Evolutionary conservation across 441 rosid species (phyloP).

Genomic region (Adansonia gregorii): DNA sequence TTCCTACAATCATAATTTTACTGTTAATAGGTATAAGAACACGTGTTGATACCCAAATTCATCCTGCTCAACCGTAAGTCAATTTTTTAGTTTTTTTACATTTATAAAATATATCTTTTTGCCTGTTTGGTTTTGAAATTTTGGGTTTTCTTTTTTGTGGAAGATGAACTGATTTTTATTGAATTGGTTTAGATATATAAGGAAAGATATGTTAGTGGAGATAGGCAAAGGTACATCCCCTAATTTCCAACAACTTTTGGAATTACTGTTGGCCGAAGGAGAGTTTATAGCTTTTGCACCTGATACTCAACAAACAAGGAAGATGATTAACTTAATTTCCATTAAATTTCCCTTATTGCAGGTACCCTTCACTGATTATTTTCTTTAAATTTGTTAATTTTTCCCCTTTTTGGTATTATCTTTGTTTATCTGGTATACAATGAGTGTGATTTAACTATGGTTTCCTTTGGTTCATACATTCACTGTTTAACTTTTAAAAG

Average conservation of each 20-base stretch:
- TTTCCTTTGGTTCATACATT: background rate
- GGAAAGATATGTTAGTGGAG: slow-evolving; percentile 68
- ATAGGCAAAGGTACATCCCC: slow-evolving; percentile 90
- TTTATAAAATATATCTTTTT: too few relatives aligned
- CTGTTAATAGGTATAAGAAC: slow-evolving; percentile 79
- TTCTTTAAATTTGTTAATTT: background rate
- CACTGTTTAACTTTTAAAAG: background rate
- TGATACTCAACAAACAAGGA: slow-evolving; percentile 75
- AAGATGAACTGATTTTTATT: slow-evolving; percentile 12
- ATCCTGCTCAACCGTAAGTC: slow-evolving; percentile 82
- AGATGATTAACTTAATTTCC: slow-evolving; percentile 79
- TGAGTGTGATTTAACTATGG: background rate
- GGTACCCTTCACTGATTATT: slow-evolving; percentile 43
- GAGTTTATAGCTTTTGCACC: slow-evolving; percentile 95
- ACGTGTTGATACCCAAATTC: slow-evolving; percentile 80
- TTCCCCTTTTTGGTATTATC: background rate
- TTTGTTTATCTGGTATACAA: background rate
- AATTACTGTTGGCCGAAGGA: slow-evolving; percentile 55
- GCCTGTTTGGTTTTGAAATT: too few relatives aligned
- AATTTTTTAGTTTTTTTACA: background rate
- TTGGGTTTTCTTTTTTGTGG: background rate
- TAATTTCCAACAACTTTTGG: slow-evolving; percentile 75
- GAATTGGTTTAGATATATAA: slow-evolving; percentile 59
- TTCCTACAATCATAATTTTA: slow-evolving; percentile 87
- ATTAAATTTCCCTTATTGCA: slow-evolving; percentile 74